These are phyloP conservation scores for Tinospora cordifolia DNA, from an alignment of 164 flowering plant species.

Conservation along the genomic window DNA sequence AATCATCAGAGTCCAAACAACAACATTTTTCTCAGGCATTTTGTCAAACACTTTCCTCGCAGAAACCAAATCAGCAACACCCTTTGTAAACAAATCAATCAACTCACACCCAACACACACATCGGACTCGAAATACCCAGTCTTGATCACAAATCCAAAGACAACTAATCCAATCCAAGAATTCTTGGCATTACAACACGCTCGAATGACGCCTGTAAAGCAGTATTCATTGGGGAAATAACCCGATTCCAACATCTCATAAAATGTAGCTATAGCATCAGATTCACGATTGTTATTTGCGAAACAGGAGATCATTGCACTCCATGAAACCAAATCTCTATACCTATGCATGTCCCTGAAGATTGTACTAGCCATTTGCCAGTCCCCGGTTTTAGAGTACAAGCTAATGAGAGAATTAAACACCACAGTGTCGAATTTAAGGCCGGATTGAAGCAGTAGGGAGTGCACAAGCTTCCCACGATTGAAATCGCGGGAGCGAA, in stretches of 20 bases:
- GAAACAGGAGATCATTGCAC: constrained; percentile 69
- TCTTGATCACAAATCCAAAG: constrained; percentile 54
- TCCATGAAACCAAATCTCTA: constrained; percentile 71
- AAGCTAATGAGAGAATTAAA: constrained; percentile 58
- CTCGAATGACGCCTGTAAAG: constrained; percentile 52
- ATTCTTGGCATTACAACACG: constrained; percentile 40
- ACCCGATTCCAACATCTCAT: constrained; percentile 50
- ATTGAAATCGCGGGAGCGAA: constrained; percentile 40
- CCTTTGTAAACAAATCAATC: constrained; percentile 72
- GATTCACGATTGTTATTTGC: constrained; percentile 34
- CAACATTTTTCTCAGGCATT: constrained; percentile 62
- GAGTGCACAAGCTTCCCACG: constrained; percentile 55
- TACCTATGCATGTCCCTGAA: constrained; percentile 40
- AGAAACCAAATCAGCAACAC: constrained; percentile 38
- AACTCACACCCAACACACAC: constrained; percentile 68
- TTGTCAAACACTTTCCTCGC: constrained; percentile 59
- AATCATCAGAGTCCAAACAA: constrained; percentile 74
- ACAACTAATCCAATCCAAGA: constrained; percentile 36
- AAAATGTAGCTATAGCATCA: constrained; percentile 38
- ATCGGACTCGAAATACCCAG: constrained; percentile 57
- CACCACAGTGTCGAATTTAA: constrained; percentile 40
- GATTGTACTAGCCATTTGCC: constrained; percentile 30
- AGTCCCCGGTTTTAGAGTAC: constrained; percentile 62
- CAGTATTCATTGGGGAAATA: constrained; percentile 61
- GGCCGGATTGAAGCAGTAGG: constrained; percentile 31